Conservation (phyloP, 2,329 filamentous ascomycete genomes). For the Arthrocladium fulminans region DNA sequence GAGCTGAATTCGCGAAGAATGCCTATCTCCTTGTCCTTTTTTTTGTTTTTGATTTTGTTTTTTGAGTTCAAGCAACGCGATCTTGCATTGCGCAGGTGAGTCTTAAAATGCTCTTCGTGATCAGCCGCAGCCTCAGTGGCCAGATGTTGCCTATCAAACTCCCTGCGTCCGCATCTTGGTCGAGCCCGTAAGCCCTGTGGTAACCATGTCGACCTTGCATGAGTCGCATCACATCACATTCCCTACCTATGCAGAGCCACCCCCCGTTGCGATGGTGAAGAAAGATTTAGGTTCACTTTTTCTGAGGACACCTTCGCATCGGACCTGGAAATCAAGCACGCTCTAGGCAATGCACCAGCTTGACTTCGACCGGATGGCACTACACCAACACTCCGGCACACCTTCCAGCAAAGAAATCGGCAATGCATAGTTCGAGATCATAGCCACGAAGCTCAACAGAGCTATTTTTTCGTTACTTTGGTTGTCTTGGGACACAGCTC, state of each 20-base stretch:
- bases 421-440: constrained; percentile 54
- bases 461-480: constrained; percentile 57
- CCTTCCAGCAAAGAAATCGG: constrained; percentile 52
- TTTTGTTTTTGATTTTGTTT: too few relatives aligned
- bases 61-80: neutral
- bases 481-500: constrained; percentile 52
- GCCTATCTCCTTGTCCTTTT: too few relatives aligned
- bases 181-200: neutral
- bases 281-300: constrained; percentile 40
- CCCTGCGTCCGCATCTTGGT: neutral
- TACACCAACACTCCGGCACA: constrained; percentile 60
- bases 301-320: constrained; percentile 61
- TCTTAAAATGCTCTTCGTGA: neutral
- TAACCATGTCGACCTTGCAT: neutral
- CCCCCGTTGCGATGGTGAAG: constrained; percentile 63
- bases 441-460: constrained; percentile 59
- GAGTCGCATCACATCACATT: too few relatives aligned
- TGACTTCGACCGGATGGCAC: constrained; percentile 67
- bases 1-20: too few relatives aligned
- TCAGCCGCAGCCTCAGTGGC: constrained; percentile 29
- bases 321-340: constrained; percentile 52
- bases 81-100: neutral
- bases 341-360: constrained; percentile 53
- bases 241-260: constrained; percentile 76
- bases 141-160: neutral